Evolutionary conservation across 1,284 basidiomycete genomes (phyloP).

Genomic region (Trichosporon ovoides): DNA sequence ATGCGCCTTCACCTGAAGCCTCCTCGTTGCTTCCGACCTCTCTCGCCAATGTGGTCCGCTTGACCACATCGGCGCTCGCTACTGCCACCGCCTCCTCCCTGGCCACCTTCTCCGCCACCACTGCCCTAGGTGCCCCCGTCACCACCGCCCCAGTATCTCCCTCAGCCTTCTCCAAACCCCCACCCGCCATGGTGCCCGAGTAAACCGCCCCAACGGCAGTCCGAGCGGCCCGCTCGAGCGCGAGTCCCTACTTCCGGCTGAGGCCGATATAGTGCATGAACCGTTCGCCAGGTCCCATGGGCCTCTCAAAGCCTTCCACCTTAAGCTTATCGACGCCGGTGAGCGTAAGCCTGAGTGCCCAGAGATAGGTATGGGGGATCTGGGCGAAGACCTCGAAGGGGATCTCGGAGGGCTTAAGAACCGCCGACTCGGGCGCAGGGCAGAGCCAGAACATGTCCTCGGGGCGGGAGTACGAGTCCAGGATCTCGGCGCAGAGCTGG

Average conservation of each 20-base stretch:
- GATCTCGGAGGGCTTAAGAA: neutral
- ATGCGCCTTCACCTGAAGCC: too few relatives aligned
- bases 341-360: neutral
- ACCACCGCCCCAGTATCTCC: neutral
- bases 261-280: constrained; percentile 1
- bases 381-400: constrained; percentile 2
- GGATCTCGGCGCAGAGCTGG: neutral
- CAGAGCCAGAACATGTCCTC: constrained; percentile 6
- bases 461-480: neutral
- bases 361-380: neutral
- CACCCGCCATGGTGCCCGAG: constrained; percentile 3
- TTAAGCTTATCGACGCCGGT: constrained; percentile 1
- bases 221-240: constrained; percentile 1
- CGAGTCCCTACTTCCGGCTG: constrained; percentile 1
- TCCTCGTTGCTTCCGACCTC: too few relatives aligned
- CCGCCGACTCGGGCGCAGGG: neutral
- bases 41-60: too few relatives aligned
- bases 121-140: too few relatives aligned
- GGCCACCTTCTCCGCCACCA: too few relatives aligned
- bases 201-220: neutral
- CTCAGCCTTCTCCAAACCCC: too few relatives aligned
- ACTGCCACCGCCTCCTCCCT: too few relatives aligned
- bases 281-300: neutral
- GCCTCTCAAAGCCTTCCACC: neutral
- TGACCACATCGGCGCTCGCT: too few relatives aligned